Evolutionary conservation across 2,329 filamentous ascomycete genomes (phyloP), one percentile per base, ranked within the genome.

Genomic region (Phoma sp.): DNA sequence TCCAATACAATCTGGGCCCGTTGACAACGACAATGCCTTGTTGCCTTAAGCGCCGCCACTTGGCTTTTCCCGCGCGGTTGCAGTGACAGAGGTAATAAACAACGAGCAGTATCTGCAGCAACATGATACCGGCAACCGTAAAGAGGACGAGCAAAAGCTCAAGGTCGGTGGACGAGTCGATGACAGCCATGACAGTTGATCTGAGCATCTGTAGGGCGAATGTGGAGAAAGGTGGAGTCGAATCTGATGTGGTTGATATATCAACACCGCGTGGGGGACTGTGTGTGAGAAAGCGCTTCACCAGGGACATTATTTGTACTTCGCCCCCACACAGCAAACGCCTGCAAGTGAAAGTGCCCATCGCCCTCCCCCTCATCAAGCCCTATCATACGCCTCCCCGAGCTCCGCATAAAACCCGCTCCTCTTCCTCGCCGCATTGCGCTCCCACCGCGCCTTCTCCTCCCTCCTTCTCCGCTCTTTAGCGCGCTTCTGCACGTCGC

Each of bases 11-110:
- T 7, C 51, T 25, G 3, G 59, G 52, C 1, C 53, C 51, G 15
- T 57, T 32, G n/a, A 62, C 45, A 17, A 60, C 30, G 21, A 60
- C 55, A 17, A 60, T n/a, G 51, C 59, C 60, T 12, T 33, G 47
- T 28, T 61, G 28, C 18, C 50, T 48, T 5, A 58, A 40, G 2
- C 28, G 38, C 18, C 29, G 50, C 62, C 56, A 61, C 32, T 43
- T 52, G 10, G 56, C 52, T 39, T 63, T 60, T 30, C 52, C 57
- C 36, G 29, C 43, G 18, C 39, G 7, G 23, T 55, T 54, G 28
- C 26, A 28, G 32, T 45, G 20, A 18, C 38, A 30, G 17, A 63
- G 40, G 20, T 21, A 39, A 2, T 20, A 6, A 12, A 62, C 2
- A 7, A 23, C 32, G 32, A 52, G 14, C 10, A 47, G 33, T 2